A percentile compares a stretch with the other conserved stretches of the same genome.
These are phyloP conservation scores for Sordaria brevicollis DNA, from an alignment of 495 filamentous ascomycete species.

Conservation along the genomic window DNA sequence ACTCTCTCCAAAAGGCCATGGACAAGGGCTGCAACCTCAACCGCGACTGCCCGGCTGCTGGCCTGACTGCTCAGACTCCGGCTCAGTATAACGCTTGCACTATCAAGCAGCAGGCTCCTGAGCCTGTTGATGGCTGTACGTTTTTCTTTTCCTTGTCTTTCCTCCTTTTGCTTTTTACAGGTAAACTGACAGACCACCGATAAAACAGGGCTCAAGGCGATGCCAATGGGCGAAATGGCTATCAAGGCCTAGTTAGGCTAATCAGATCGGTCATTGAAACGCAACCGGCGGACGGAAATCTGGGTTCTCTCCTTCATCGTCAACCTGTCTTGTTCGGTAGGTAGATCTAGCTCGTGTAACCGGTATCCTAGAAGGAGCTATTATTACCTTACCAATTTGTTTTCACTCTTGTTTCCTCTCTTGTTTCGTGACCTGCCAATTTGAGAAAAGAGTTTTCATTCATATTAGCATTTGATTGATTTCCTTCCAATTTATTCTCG, in stretches of 20 bases:
- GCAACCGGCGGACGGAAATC: background rate
- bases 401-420: background rate
- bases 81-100: conserved; percentile 39
- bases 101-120: conserved; percentile 36
- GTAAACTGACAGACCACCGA: background rate
- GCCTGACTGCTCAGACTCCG: conserved; percentile 32
- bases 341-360: background rate
- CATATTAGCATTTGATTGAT: background rate
- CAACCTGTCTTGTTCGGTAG: background rate
- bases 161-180: background rate
- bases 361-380: background rate
- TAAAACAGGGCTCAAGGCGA: conserved; percentile 34
- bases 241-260: conserved; percentile 38
- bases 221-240: conserved; percentile 42
- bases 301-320: background rate
- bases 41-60: conserved; percentile 35
- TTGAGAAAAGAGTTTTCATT: background rate
- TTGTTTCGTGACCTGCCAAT: background rate
- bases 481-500: background rate
- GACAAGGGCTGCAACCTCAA: conserved; percentile 49
- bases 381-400: background rate
- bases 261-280: background rate
- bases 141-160: conserved; percentile 2
- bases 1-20: conserved; percentile 53
- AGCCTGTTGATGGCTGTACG: conserved; percentile 42